phyloP scores from a whole-genome alignment of 257 asterid species.

The Jasminum sambac region DNA sequence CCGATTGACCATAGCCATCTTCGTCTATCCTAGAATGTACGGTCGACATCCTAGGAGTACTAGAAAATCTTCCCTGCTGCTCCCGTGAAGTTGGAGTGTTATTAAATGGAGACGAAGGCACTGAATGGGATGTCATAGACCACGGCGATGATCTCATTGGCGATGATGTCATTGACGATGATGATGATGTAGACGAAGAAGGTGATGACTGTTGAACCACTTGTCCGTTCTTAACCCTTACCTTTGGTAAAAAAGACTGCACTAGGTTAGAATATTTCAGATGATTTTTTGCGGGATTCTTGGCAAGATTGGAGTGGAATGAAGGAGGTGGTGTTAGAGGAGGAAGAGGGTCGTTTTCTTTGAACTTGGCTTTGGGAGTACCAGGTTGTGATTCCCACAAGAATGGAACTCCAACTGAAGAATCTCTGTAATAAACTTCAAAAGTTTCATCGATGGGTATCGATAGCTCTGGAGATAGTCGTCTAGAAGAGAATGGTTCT shows the following conservation, averaged over 20 bases:
- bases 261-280: background rate
- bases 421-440: background rate
- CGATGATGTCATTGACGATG: background rate
- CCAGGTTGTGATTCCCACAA: constrained; percentile 7
- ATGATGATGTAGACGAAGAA: background rate
- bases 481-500: background rate
- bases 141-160: background rate
- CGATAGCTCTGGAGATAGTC: background rate
- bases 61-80: background rate
- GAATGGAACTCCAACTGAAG: constrained; percentile 4
- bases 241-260: background rate
- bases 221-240: background rate
- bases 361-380: background rate
- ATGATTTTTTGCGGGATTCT: background rate
- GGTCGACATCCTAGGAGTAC: background rate
- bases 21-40: background rate
- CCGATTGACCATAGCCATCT: background rate
- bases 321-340: constrained; percentile 6
- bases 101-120: background rate
- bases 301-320: background rate
- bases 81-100: background rate
- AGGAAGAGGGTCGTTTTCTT: background rate
- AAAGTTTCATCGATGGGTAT: background rate
- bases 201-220: background rate
- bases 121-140: background rate